Evolutionary conservation across 345 rosid species (phyloP).

Genomic region (Brassica cretica): DNA sequence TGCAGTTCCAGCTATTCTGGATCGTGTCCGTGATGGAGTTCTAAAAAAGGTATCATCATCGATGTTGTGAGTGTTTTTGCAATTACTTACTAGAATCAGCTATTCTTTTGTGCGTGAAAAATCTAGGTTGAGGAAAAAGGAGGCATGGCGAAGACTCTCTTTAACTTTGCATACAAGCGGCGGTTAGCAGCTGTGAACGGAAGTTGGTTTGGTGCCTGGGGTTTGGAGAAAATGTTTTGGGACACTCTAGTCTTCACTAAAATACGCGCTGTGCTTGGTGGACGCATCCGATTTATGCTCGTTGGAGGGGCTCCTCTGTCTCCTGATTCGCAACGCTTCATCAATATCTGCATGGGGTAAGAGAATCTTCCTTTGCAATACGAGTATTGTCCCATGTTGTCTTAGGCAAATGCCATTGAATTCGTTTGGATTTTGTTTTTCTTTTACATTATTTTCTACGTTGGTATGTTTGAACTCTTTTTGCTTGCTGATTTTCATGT

Average conservation of each 20-base stretch:
- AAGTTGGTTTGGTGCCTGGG: conserved; percentile 95
- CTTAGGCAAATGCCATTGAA: not conserved
- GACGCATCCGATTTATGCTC: conserved; percentile 66
- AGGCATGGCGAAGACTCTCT: conserved; percentile 65
- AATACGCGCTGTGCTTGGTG: conserved; percentile 76
- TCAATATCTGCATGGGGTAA: conserved; percentile 94
- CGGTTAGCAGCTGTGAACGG: conserved; percentile 73
- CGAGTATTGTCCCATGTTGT: not conserved
- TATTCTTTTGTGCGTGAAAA: not conserved
- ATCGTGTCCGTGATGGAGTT: conserved; percentile 85
- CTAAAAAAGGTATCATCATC: conserved; percentile 61
- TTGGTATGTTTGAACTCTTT: not conserved
- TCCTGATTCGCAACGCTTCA: conserved; percentile 77
- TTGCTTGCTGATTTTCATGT: not conserved
- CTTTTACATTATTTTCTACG: not conserved
- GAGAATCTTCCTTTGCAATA: conserved; percentile 10
- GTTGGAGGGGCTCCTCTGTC: conserved; percentile 96
- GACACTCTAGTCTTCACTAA: conserved; percentile 61
- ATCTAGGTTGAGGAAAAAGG: conserved; percentile 81
- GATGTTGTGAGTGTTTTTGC: not conserved
- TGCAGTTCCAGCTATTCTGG: conserved; percentile 87
- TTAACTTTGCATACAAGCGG: conserved; percentile 69
- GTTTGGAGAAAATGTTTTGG: conserved; percentile 75
- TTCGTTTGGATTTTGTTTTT: not conserved
- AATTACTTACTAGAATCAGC: conserved; percentile 2